Conservation (phyloP, 179 eudicot genomes). For the Beta lomatogona region DNA sequence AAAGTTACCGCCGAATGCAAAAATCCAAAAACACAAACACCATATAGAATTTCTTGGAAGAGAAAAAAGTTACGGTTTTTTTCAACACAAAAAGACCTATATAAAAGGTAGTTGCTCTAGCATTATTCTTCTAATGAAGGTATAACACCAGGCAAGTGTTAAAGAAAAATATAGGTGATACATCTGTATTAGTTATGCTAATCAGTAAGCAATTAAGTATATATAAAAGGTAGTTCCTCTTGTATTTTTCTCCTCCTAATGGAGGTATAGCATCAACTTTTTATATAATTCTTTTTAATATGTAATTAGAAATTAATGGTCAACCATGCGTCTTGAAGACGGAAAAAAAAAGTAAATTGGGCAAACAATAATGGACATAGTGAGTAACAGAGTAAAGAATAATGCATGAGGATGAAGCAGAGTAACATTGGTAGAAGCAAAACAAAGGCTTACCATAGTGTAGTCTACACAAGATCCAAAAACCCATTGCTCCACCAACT, state of each 20-base stretch:
- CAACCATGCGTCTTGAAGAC: too few species aligned
- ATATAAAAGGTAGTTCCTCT: too few species aligned
- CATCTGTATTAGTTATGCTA: background rate
- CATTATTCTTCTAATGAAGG: background rate
- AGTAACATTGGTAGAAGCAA: background rate
- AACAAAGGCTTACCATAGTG: constrained; percentile 67
- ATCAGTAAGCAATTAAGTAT: too few species aligned
- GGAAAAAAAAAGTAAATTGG: too few species aligned
- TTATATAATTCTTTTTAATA: too few species aligned
- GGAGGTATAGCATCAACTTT: too few species aligned
- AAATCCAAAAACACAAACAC: background rate
- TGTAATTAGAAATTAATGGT: too few species aligned
- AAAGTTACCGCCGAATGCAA: background rate
- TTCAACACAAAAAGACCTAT: background rate
- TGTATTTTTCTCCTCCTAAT: too few species aligned
- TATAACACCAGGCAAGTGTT: background rate
- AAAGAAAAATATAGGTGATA: background rate
- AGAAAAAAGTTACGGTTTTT: background rate
- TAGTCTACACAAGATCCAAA: constrained; percentile 88
- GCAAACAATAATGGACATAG: too few species aligned
- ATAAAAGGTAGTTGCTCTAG: background rate
- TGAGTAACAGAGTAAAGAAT: background rate
- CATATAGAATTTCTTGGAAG: background rate
- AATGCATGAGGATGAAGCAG: background rate
- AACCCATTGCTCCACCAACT: constrained; percentile 88